A percentile compares a stretch with the other conserved stretches of the same genome.
phyloP scores from a whole-genome alignment of 495 filamentous ascomycete species.

The Neurospora discreta region DNA sequence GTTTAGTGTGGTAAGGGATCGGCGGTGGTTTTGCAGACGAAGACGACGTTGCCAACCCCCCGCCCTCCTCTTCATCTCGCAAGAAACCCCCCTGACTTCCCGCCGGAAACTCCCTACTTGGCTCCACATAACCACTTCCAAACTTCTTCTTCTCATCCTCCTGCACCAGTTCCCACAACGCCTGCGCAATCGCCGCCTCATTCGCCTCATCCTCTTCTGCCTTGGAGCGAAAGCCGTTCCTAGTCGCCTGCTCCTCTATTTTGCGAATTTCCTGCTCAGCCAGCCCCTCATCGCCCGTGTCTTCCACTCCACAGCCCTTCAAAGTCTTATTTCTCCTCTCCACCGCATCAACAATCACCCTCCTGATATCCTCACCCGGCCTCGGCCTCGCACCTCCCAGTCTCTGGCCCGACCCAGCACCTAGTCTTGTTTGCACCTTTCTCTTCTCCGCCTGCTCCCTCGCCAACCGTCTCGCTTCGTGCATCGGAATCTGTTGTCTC shows the following conservation, averaged over 20 bases:
- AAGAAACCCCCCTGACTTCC: constrained; percentile 32
- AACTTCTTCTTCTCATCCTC: constrained; percentile 61
- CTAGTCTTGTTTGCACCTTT: constrained; percentile 24
- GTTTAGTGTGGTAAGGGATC: constrained; percentile 11
- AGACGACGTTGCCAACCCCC: constrained; percentile 1
- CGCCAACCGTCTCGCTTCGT: constrained; percentile 69
- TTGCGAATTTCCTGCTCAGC: constrained; percentile 46
- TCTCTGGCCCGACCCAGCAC: constrained; percentile 56
- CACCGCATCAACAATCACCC: constrained; percentile 61
- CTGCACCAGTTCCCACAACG: constrained; percentile 77
- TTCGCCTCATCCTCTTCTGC: constrained; percentile 87
- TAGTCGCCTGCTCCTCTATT: constrained; percentile 54
- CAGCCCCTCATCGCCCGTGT: constrained; percentile 48
- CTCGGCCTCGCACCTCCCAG: constrained; percentile 55
- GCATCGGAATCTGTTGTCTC: constrained; percentile 40
- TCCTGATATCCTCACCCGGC: constrained; percentile 61
- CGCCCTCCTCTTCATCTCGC: neutral
- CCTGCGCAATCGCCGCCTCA: constrained; percentile 78
- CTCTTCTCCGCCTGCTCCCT: constrained; percentile 68
- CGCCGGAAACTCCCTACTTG: constrained; percentile 49
- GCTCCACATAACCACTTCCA: constrained; percentile 52
- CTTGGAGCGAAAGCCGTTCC: constrained; percentile 68
- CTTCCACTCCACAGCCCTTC: constrained; percentile 45
- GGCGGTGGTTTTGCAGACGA: constrained; percentile 17
- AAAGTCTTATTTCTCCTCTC: constrained; percentile 51